phyloP scores from a whole-genome alignment of 2,329 filamentous ascomycete species.

The Ophiosphaerella korrae region DNA sequence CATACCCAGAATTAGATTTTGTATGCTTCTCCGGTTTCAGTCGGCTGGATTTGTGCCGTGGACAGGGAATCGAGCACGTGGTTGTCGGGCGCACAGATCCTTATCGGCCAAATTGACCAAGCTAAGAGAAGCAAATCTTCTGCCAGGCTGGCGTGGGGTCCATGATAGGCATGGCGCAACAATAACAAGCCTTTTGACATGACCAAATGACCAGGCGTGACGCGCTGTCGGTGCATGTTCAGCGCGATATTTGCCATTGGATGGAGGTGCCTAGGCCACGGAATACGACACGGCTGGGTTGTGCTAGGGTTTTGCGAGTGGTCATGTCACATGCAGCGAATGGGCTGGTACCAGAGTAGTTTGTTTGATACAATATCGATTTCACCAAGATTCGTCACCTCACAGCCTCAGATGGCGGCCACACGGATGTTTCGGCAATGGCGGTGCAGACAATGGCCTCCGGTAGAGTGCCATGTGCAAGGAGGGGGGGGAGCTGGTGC shows the following conservation, averaged over 20 bases:
- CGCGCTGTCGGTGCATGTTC: neutral
- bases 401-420: neutral
- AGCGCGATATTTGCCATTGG: no score
- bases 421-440: no score
- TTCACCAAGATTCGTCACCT: neutral
- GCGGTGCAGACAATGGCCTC: no score
- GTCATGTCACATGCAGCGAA: no score
- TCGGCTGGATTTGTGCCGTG: conserved; percentile 11
- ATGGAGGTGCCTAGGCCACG: neutral
- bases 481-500: no score
- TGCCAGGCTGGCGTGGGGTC: neutral
- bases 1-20: conserved; percentile 12
- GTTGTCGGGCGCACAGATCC: neutral
- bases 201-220: neutral
- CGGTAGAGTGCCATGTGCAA: no score
- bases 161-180: neutral
- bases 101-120: no score
- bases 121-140: no score
- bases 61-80: neutral
- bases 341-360: neutral
- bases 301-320: no score
- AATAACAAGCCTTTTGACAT: neutral
- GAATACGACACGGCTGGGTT: no score
- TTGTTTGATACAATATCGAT: neutral
- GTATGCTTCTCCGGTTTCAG: conserved; percentile 32